Evolutionary conservation across 192 early-diverging fungal species (phyloP), one percentile per base, ranked within the genome.

Genomic region (Thamnidium elegans): DNA sequence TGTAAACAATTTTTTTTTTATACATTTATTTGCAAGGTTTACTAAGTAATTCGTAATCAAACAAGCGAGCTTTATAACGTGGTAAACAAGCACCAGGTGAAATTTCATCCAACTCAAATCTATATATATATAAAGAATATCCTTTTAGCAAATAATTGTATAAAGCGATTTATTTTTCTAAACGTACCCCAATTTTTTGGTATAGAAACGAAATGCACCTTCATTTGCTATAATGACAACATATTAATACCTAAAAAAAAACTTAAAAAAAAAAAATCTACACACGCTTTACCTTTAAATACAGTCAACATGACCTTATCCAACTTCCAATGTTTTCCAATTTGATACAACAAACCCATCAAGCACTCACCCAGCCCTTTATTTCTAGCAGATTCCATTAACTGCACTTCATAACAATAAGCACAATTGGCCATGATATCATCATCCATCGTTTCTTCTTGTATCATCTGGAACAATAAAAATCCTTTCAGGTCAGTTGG

Each of bases 341-440:
- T 73, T 7, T 71, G 51, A 65, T 85, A 80, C 10, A 86, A 30
- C 0, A 86, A 60, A 7, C 66, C 13, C 73, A 90, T 86, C 20
- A 90, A 55, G 52, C 81, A 69, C 4, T 78, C 71, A 19, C 88
- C 88, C 15, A 90, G 66, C 10, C 88, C 86, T 47, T 70, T 51
- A 17, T 77, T 68, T 21, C 78, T 73, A 36, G 66, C 77, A 21
- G 63, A 65, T 44, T 72, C 60, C 1, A 67, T 62, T 15, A 90
- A 45, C 60, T 90, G 88, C 6, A 90, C 75, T 74, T 90, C 88
- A 66, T 83, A 86, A 63, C 88, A 90, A 63, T 90, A 90, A 4
- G 82, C 79, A 15, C 81, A 80, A 31, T 83, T 76, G 5, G 68
- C 79, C 54, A 74, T 70, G n/a, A 55, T 44, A 62, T 76, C 62